Evolutionary conservation across 257 asterid species (phyloP).

Genomic region (Hygrophila difformis): DNA sequence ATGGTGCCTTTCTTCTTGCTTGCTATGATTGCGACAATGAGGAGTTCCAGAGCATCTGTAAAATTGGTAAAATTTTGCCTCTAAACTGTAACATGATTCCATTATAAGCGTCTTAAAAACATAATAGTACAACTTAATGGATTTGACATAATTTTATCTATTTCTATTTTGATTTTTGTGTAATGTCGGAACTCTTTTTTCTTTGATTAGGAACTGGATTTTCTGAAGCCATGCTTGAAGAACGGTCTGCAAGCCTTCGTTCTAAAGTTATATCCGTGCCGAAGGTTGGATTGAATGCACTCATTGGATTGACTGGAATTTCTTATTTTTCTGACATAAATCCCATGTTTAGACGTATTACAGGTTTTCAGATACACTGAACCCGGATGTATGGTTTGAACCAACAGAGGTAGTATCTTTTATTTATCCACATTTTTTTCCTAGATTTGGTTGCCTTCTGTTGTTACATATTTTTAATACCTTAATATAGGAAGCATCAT

Average conservation of each 20-base stretch:
- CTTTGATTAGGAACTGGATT: constrained; percentile 83
- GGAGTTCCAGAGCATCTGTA: constrained; percentile 92
- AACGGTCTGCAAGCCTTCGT: constrained; percentile 76
- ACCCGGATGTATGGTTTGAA: constrained; percentile 99
- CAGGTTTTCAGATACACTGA: constrained; percentile 60
- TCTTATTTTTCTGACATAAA: constrained; percentile 15
- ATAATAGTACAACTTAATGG: constrained; percentile 10
- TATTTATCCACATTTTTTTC: background rate
- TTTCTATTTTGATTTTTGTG: background rate
- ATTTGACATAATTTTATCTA: background rate
- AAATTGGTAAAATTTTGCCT: constrained; percentile 60
- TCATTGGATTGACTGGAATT: background rate
- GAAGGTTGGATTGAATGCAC: constrained; percentile 40
- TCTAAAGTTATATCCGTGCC: constrained; percentile 76
- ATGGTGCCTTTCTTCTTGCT: constrained; percentile 96
- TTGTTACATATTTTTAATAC: background rate
- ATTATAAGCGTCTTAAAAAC: constrained; percentile 3
- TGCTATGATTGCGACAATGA: constrained; percentile 81
- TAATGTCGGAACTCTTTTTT: constrained; percentile 14
- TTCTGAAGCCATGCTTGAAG: constrained; percentile 83
- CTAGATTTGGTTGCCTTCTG: background rate
- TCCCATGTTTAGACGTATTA: constrained; percentile 59
- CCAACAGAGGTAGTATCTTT: constrained; percentile 66
- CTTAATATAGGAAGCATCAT: background rate
- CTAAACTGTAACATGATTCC: constrained; percentile 15